Conservation (phyloP, 2,329 filamentous ascomycete genomes). For the Arachnomyces sp. region DNA sequence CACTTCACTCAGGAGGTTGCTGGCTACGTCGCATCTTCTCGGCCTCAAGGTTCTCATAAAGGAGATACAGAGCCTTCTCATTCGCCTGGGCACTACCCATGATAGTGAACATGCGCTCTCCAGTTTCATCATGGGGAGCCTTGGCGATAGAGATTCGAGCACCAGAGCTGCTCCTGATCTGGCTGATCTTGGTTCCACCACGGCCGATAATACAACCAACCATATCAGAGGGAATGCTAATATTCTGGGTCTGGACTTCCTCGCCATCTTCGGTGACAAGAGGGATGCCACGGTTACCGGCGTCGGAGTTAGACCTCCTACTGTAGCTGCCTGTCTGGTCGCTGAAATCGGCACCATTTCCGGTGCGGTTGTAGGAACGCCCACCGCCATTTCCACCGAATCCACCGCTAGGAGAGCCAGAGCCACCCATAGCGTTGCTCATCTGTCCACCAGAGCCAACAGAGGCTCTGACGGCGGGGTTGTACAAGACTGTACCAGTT, state of each 20-base stretch:
- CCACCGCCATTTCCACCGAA: constrained; percentile 48
- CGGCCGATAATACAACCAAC: constrained; percentile 98
- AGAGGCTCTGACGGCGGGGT: constrained; percentile 85
- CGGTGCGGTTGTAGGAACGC: constrained; percentile 80
- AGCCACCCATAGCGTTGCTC: constrained; percentile 40
- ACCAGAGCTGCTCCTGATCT: constrained; percentile 93
- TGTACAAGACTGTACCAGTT: constrained; percentile 94
- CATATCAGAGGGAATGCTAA: constrained; percentile 99
- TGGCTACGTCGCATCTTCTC: constrained; percentile 98
- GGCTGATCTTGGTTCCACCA: constrained; percentile 92
- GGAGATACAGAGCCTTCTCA: constrained; percentile 86
- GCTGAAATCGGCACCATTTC: constrained; percentile 96
- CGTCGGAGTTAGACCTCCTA: constrained; percentile 77
- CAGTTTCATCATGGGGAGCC: constrained; percentile 90
- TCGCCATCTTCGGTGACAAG: constrained; percentile 94
- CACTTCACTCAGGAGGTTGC: constrained; percentile 49
- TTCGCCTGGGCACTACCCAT: constrained; percentile 91
- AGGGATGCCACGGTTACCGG: constrained; percentile 68
- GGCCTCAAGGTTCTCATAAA: constrained; percentile 97
- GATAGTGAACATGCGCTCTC: constrained; percentile 99
- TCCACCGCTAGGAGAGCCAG: constrained; percentile 43
- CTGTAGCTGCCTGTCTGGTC: constrained; percentile 64
- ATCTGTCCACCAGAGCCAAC: constrained; percentile 48
- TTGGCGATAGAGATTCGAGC: constrained; percentile 97
- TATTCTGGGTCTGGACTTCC: constrained; percentile 97